Base-by-base conservation (phyloP, 2,329 filamentous ascomycete species). In the Nemania serpens region DNA sequence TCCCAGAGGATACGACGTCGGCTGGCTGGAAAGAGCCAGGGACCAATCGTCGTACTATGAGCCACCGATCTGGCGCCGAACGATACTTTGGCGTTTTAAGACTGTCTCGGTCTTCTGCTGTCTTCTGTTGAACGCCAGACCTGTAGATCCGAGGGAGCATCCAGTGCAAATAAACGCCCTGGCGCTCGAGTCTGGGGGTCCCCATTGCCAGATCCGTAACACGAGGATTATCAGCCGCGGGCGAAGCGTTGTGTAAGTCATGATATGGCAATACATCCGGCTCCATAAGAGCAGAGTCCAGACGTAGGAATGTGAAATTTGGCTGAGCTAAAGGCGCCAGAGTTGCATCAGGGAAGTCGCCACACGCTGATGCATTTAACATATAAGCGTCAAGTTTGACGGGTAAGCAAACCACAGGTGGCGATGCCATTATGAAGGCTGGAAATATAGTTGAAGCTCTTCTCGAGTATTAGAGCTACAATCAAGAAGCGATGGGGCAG, bases 81-180 rank as follows among this genome's bases (percentile, higher is more conserved):
- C 22, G 25, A 29, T 37, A 55, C 10, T 46, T 11, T 4, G 52
- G 17, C 68, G 58, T 22, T n/a, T n/a, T n/a, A 2, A 9, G 3
- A 36, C 54, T 64, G 18, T 65, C 58, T 36, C 7, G 39, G 20
- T 39, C n/a, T 33, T 50, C 17, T 5, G 12, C 20, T 7, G 22
- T 13, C 12, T 4, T 9, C 18, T 45, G 13, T 29, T 48, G 13
- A 17, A 49, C 50, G 13, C 75, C 76, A 0, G 67, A 52, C 4
- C 78, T 69, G 61, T 78, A 80, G 11, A 67, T 25, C 0, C 71
- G 71, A 0, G 79, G 78, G 0, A 81, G 52, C 0, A 61, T 73
- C 79, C 79, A 81, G 58, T 79, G 76, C 0, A 81, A 36, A 52
- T 81, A 79, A 12, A 77, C 75, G 1, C 79, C 78, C 2, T 71